These are phyloP conservation scores for Cutaneotrichosporon sp. DNA, from an alignment of 1,284 basidiomycete genomes.

Conservation along the genomic window DNA sequence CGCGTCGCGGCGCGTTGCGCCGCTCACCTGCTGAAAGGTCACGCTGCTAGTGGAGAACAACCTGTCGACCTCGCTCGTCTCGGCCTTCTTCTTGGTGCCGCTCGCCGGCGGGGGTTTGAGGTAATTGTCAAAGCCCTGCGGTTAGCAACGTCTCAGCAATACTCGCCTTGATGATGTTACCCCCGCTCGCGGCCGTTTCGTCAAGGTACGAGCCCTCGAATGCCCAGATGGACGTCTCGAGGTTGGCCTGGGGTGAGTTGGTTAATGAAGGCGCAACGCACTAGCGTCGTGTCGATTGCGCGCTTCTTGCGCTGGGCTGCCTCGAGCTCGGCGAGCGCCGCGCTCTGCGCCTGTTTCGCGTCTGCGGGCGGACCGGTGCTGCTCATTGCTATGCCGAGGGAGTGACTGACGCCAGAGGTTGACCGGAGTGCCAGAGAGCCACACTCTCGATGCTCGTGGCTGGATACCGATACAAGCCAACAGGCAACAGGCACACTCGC, in stretches of 20 bases:
- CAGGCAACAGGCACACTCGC: no score
- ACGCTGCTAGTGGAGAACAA: conserved; percentile 48
- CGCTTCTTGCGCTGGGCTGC: conserved; percentile 38
- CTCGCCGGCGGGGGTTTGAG: conserved; percentile 45
- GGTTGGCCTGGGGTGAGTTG: conserved; percentile 38
- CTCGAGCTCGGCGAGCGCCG: conserved; percentile 39
- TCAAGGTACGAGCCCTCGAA: conserved; percentile 52
- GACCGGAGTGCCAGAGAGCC: no score
- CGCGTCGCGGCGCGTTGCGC: no score
- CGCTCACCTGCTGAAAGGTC: conserved; percentile 44
- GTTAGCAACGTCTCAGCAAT: background rate
- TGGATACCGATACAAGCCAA: no score
- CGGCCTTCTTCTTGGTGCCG: conserved; percentile 43
- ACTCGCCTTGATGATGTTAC: conserved; percentile 49
- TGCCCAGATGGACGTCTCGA: conserved; percentile 50
- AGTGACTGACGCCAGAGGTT: no score
- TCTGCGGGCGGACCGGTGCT: conserved; percentile 41
- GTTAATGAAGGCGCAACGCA: background rate
- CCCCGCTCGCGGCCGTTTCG: conserved; percentile 45
- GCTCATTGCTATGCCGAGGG: conserved; percentile 24
- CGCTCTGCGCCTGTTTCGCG: conserved; percentile 44
- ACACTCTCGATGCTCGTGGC: no score
- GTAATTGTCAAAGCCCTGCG: conserved; percentile 51
- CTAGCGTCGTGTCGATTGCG: conserved; percentile 36
- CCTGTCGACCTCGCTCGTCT: conserved; percentile 46